Percentiles rank a stretch among this genome's conserved stretches.
phyloP scores from a whole-genome alignment of 352 stramenopile genomes.

The Albugo laibachii region DNA sequence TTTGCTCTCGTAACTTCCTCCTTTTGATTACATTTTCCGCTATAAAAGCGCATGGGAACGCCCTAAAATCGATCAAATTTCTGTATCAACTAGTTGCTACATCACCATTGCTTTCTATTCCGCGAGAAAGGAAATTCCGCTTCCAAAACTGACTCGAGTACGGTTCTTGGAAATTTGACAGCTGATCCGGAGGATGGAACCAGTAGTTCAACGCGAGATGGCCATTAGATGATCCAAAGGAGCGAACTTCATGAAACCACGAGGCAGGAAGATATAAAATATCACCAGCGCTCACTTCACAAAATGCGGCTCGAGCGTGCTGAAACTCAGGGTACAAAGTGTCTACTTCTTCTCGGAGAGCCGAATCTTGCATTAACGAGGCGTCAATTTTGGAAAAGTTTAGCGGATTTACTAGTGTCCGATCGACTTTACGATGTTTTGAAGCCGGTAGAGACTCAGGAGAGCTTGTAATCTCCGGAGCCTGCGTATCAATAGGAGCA shows the following conservation, averaged over 20 bases:
- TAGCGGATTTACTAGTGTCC: conserved; percentile 39
- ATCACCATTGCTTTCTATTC: no score
- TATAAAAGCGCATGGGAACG: no score
- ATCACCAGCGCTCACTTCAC: conserved; percentile 77
- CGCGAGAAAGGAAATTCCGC: conserved; percentile 13
- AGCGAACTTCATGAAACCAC: conserved; percentile 96
- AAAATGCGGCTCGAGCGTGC: conserved; percentile 34
- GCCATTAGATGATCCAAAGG: conserved; percentile 33
- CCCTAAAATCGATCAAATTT: no score
- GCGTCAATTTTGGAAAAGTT: conserved; percentile 65
- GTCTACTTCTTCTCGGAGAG: conserved; percentile 14
- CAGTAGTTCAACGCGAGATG: conserved; percentile 82
- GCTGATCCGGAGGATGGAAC: conserved; percentile 65
- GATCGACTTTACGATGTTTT: conserved; percentile 15
- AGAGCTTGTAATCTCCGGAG: conserved; percentile 4
- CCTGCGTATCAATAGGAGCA: conserved; percentile 11
- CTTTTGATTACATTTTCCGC: no score
- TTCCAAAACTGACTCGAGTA: conserved; percentile 68
- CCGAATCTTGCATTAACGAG: conserved; percentile 14
- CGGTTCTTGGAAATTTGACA: conserved; percentile 29
- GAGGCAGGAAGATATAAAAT: conserved; percentile 93
- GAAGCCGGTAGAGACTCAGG: conserved; percentile 1
- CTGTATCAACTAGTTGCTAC: no score
- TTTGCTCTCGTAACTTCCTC: no score
- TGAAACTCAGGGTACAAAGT: conserved; percentile 35